Base-by-base conservation (phyloP, 1,284 basidiomycete genomes). In the Naganishia liquefaciens region DNA sequence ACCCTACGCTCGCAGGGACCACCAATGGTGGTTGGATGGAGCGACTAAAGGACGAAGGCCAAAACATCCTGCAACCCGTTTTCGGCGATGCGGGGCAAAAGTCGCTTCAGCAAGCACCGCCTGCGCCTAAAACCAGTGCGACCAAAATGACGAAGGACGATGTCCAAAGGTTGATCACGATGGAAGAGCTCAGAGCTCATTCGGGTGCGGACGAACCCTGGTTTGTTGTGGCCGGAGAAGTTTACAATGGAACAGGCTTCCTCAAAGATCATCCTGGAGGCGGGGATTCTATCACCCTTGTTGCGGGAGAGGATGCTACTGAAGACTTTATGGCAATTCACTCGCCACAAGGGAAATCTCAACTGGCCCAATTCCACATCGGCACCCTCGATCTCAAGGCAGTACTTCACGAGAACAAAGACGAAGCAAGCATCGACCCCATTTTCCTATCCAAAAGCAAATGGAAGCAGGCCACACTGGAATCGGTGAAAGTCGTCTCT, bases 241-340 rank as follows among this genome's bases (percentile, higher is more conserved):
- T 83, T 19, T 83, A 82, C 71, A 83, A 86, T 63, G 84, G 81
- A 0, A 84, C 84, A 0, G 75, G 73, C 2, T 88, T 84, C 72
- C 76, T 88, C 40, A 76, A 80, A 23, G 82, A 85, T 21, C 87
- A 88, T 71, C 87, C 87, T 0, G 87, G 87, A 19, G 87, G 87
- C 3, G 78, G 81, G 0, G 83, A 86, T 64, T 84, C 83, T 1
- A 88, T 88, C 65, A 76, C 81, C 11, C 75, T 86, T 13, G 82
- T 85, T 3, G 84, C 85, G 0, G 86, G 86, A 0, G 81, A 86
- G 68, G 87, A 88, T 68, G 84, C 85, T 25, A 66, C 65, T 9
- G 65, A 66, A 33, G 65, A 66, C 47, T 88, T 87, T 68, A 79
- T 84, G 73, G 82, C 83, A 1, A 84, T 85, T 54, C 84, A 84